phyloP scores from a whole-genome alignment of 331 rosid species.

The Rosa hybrid region DNA sequence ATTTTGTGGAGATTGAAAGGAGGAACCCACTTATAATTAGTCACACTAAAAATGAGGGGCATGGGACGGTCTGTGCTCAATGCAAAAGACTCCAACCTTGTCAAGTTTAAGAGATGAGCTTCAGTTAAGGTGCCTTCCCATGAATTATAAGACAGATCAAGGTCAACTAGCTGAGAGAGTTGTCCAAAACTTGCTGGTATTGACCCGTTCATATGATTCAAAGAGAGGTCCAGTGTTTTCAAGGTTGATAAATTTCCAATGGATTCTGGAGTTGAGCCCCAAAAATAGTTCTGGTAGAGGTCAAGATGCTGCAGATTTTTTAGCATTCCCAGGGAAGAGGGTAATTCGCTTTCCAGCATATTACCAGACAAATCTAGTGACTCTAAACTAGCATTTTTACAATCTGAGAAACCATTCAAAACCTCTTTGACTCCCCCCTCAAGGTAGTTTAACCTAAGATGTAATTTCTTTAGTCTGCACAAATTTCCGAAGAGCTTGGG shows the following conservation, averaged over 20 bases:
- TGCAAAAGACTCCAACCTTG: background rate
- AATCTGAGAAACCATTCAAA: background rate
- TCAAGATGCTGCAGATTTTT: background rate
- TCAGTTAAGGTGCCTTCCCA: background rate
- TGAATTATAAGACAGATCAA: background rate
- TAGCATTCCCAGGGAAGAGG: background rate
- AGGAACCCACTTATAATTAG: slow-evolving; percentile 13
- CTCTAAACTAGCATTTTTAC: background rate
- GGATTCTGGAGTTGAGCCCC: slow-evolving; percentile 20
- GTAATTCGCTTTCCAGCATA: background rate
- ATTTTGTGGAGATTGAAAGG: slow-evolving; percentile 20
- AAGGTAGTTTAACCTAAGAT: background rate
- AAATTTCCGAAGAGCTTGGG: slow-evolving; percentile 14
- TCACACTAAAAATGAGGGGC: slow-evolving; percentile 13
- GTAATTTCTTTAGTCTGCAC: background rate
- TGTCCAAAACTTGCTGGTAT: slow-evolving; percentile 1
- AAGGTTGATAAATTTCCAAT: slow-evolving; percentile 21
- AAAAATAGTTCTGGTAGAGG: background rate
- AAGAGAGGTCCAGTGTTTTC: background rate
- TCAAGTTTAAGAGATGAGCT: background rate
- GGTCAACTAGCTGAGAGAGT: background rate
- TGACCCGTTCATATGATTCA: background rate
- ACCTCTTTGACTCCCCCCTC: background rate
- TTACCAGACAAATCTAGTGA: background rate
- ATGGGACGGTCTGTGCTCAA: background rate